phyloP scores from a whole-genome alignment of 192 early-diverging fungal genomes.

The Rhizoclosmatium globosum region DNA sequence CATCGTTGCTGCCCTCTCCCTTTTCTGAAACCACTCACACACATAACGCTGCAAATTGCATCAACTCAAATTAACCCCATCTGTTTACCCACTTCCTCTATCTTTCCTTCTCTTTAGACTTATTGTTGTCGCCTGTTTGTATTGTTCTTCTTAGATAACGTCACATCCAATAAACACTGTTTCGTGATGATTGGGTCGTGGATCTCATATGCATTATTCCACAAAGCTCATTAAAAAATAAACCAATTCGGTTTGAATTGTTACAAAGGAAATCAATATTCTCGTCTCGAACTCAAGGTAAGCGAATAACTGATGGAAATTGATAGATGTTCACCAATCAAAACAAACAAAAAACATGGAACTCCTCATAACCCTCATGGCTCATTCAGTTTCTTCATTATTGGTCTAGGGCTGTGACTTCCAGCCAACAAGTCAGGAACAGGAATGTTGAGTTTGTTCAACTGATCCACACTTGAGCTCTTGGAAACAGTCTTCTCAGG shows the following conservation, averaged over 20 bases:
- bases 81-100: not conserved
- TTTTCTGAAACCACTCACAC: not conserved
- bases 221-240: too few species aligned
- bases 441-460: not conserved
- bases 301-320: not conserved
- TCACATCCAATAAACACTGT: too few species aligned
- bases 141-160: too few species aligned
- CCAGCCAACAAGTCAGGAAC: constrained; percentile 40
- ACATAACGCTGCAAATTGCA: too few species aligned
- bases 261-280: too few species aligned
- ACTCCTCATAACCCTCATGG: not conserved
- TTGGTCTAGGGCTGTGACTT: constrained; percentile 39
- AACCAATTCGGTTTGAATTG: too few species aligned
- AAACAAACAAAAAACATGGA: not conserved
- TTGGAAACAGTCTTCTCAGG: not conserved
- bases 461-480: not conserved
- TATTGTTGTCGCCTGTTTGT: too few species aligned
- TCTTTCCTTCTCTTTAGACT: not conserved
- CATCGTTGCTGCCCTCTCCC: not conserved
- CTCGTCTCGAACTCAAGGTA: not conserved
- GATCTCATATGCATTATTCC: too few species aligned
- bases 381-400: constrained; percentile 33
- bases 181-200: too few species aligned
- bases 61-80: too few species aligned
- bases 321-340: not conserved